Percentiles rank a stretch among this genome's conserved stretches.
Conservation (phyloP, 2,329 filamentous ascomycete genomes). For the Cadophora malorum region DNA sequence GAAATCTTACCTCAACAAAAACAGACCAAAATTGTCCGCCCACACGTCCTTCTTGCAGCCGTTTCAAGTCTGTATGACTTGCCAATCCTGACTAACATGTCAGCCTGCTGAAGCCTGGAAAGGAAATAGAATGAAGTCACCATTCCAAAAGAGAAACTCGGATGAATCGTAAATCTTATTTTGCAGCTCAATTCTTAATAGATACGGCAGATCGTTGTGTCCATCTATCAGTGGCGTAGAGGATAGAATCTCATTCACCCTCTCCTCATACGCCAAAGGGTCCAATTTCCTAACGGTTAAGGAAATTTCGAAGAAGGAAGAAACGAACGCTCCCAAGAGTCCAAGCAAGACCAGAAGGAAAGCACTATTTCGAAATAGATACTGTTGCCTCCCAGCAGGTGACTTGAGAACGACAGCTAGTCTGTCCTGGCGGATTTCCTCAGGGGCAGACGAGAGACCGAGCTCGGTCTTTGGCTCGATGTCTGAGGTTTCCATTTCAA, state of each 20-base stretch:
- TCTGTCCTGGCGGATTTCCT: background rate
- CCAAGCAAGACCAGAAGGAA: background rate
- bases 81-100: constrained; percentile 19
- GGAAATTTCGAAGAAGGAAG: background rate
- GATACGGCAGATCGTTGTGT: constrained; percentile 45
- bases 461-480: background rate
- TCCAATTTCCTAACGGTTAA: background rate
- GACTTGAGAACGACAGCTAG: background rate
- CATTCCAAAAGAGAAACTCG: constrained; percentile 27
- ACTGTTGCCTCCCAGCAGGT: background rate
- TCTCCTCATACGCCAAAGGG: constrained; percentile 19
- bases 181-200: constrained; percentile 41
- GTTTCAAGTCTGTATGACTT: constrained; percentile 43
- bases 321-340: background rate
- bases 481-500: constrained; percentile 3
- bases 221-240: constrained; percentile 45
- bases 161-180: constrained; percentile 41
- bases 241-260: constrained; percentile 34
- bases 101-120: background rate
- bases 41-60: constrained; percentile 40
- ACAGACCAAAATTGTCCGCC: constrained; percentile 46
- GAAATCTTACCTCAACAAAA: constrained; percentile 34
- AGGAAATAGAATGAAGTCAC: constrained; percentile 11
- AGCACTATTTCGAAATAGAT: background rate
- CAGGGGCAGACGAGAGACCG: too few relatives aligned